Base-by-base conservation (phyloP, 139 green algal species). In the Chlorella sp. region DNA sequence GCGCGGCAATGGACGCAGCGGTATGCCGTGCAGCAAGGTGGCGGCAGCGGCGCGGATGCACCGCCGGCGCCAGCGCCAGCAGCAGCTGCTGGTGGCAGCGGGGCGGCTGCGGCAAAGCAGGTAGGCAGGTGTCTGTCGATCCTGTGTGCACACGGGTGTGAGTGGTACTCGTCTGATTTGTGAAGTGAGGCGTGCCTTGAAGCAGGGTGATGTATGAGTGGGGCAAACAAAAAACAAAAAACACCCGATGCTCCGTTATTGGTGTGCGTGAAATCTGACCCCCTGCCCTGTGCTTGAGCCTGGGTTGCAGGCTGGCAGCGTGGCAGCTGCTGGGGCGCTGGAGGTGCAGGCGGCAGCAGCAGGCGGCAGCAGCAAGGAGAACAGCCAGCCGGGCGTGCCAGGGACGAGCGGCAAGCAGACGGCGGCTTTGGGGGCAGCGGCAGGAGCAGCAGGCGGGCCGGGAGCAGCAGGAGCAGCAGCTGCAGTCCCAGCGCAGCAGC, bases 1-100 rank as follows among this genome's bases (percentile, higher is more conserved):
- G 92, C 92, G 21, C 87, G 91, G 78, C 71, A 91, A 61, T 81
- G 64, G 85, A 93, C 91, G 37, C 71, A 84, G 37, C 77, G 78
- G 14, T 39, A 93, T 36, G 91, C 91, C 21, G 34, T 88, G 69
- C 83, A 86, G 40, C 37, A 37, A 1, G 34, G 24, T 34, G 66
- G 39, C 1, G 71, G 68, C 61, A 61, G 40, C 32, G 80, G 37
- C 48, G 36, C 11, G 0, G 36, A 19, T 39, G 84, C 30, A 24
- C 37, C 48, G 15, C 68, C 84, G 24, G 84, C 66, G 19, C 53
- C n/a, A 1, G n/a, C 81, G 30, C 30, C 57, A n/a, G 81, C 7
- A 12, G 57, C 82, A 39, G 81, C 30, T 15, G 81, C 0, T 32
- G 32, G 57, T 18, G 57, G 26, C 28, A 37, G 81, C 26, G 81